Conservation (phyloP, 345 rosid genomes). For the Cardamine resedifolia region DNA sequence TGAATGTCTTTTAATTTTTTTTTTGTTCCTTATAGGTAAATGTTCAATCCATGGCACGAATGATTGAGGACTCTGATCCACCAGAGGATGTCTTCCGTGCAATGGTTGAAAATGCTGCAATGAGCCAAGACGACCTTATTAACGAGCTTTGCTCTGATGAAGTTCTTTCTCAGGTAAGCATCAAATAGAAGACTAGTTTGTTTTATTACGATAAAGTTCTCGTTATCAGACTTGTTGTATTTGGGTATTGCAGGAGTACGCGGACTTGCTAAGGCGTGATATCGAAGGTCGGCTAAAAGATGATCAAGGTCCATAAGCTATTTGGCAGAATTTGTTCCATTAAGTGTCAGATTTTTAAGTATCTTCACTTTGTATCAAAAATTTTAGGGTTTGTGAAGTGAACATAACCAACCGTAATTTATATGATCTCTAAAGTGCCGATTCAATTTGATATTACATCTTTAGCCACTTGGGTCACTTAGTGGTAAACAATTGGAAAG, state of each 20-base stretch:
- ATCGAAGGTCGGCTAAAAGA: constrained; percentile 43
- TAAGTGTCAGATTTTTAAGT: background rate
- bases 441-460: background rate
- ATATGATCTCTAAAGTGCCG: constrained; percentile 15
- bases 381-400: constrained; percentile 5
- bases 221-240: background rate
- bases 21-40: constrained; percentile 38
- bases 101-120: constrained; percentile 56
- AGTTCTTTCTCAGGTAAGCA: constrained; percentile 58
- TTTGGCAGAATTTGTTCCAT: background rate
- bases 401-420: background rate
- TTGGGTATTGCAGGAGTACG: constrained; percentile 56
- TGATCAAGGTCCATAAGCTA: constrained; percentile 32
- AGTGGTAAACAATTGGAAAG: background rate
- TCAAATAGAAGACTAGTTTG: background rate
- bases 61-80: constrained; percentile 51
- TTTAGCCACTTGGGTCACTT: background rate
- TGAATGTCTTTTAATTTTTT: background rate
- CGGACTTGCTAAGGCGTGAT: constrained; percentile 57
- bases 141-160: constrained; percentile 56
- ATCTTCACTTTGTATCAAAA: constrained; percentile 16
- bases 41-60: constrained; percentile 50
- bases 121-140: constrained; percentile 46
- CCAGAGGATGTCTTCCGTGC: constrained; percentile 63
- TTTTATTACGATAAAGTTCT: background rate